Conservation (phyloP, 1,284 basidiomycete genomes). For the Somion occarium region DNA sequence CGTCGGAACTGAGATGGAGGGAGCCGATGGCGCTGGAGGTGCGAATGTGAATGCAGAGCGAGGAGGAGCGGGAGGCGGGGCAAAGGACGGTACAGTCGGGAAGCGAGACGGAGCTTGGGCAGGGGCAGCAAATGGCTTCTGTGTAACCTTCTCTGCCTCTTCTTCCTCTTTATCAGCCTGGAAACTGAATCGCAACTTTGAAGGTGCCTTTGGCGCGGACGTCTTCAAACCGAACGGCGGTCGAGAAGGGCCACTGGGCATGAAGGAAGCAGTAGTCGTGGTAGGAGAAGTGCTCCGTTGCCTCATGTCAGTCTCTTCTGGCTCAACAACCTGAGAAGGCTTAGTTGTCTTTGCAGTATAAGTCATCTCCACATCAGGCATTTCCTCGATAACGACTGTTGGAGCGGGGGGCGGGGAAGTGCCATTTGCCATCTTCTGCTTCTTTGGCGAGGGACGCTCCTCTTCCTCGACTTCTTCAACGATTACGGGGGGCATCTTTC, state of each 20-base stretch:
- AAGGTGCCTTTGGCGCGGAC: conserved; percentile 62
- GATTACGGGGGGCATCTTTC: conserved; percentile 7
- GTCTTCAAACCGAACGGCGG: conserved; percentile 31
- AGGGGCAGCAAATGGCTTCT: not conserved
- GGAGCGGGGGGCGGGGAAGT: no score
- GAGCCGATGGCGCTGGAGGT: conserved; percentile 1
- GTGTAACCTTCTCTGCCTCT: conserved; percentile 1
- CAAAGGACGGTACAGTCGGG: conserved; percentile 12
- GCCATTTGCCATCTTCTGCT: conserved; percentile 28
- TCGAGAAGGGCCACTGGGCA: conserved; percentile 21
- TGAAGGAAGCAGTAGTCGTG: not conserved
- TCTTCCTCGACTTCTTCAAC: conserved; percentile 27
- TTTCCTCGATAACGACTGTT: conserved; percentile 27
- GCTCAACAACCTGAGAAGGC: conserved; percentile 39
- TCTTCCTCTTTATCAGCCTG: conserved; percentile 34
- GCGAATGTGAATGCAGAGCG: not conserved
- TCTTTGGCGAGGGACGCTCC: conserved; percentile 35
- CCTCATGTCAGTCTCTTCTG: conserved; percentile 22
- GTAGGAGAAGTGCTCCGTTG: conserved; percentile 19
- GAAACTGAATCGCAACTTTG: conserved; percentile 66
- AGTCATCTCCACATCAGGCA: conserved; percentile 27
- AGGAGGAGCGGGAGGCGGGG: conserved; percentile 2
- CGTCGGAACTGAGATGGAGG: conserved; percentile 1
- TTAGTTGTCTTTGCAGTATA: conserved; percentile 15
- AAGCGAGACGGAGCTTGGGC: conserved; percentile 13